Conservation (phyloP, 169 alveolate genomes). For the Perkinsus chesapeaki region DNA sequence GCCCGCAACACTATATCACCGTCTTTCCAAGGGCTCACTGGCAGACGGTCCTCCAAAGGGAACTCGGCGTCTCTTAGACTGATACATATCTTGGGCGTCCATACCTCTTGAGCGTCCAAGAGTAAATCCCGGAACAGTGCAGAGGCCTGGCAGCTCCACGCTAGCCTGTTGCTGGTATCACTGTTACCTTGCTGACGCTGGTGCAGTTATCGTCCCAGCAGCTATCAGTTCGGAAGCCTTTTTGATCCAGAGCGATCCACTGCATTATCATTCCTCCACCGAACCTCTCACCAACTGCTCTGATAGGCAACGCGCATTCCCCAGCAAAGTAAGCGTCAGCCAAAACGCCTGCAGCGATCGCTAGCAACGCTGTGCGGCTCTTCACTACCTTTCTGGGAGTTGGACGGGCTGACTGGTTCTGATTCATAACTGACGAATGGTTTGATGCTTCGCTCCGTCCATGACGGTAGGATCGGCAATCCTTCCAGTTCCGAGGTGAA, state of each 20-base stretch:
- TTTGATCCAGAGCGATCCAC: not conserved
- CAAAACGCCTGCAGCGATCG: not conserved
- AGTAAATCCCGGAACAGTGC: not conserved
- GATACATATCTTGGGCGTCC: not conserved
- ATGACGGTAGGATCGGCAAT: too few relatives aligned
- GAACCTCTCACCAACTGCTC: not conserved
- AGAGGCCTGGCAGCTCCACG: not conserved
- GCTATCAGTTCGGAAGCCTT: not conserved
- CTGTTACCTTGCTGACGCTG: not conserved
- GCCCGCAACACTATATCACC: not conserved
- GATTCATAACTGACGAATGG: too few relatives aligned
- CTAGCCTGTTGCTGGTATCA: not conserved
- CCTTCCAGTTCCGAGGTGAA: too few relatives aligned
- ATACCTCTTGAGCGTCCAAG: not conserved
- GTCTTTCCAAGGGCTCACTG: not conserved
- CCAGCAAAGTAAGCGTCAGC: not conserved
- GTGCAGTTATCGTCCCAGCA: not conserved
- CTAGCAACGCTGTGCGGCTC: not conserved
- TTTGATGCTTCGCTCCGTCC: too few relatives aligned
- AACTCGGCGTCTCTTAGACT: not conserved
- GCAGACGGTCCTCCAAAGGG: not conserved
- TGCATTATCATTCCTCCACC: not conserved
- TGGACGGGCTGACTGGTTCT: too few relatives aligned
- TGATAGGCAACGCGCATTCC: not conserved
- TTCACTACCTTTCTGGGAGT: too few relatives aligned